These are phyloP conservation scores for Euphrasia confusa DNA, from an alignment of 257 asterid genomes.

Conservation along the genomic window DNA sequence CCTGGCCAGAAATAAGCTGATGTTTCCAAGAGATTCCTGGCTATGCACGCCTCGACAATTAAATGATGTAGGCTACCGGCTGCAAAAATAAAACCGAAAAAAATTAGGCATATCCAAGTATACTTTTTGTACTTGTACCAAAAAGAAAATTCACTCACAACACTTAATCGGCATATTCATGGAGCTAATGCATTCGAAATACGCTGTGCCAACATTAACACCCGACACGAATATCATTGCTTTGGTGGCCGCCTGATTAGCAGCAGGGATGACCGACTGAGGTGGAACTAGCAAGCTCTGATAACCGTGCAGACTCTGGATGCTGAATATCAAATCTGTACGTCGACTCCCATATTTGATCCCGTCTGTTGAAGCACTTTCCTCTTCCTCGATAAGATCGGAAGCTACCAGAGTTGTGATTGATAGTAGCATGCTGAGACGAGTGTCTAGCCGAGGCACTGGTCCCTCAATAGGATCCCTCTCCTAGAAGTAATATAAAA, in stretches of 20 bases:
- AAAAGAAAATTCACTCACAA: conserved; percentile 46
- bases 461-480: conserved; percentile 99
- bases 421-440: conserved; percentile 81
- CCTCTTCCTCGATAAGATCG: conserved; percentile 93
- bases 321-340: conserved; percentile 61
- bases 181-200: conserved; percentile 66
- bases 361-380: conserved; percentile 38
- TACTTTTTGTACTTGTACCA: too few species aligned
- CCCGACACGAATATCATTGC: conserved; percentile 80
- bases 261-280: conserved; percentile 56
- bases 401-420: conserved; percentile 81
- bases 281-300: conserved; percentile 84
- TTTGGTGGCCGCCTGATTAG: conserved; percentile 92
- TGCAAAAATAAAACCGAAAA: conserved; percentile 32
- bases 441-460: conserved; percentile 88
- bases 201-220: conserved; percentile 40
- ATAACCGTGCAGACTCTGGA: conserved; percentile 67
- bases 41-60: conserved; percentile 86
- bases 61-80: conserved; percentile 90
- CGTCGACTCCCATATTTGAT: conserved; percentile 41
- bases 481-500: conserved; percentile 46
- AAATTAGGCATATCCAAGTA: neutral
- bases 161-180: conserved; percentile 67
- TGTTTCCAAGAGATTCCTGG: conserved; percentile 80
- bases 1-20: conserved; percentile 95